phyloP scores from a whole-genome alignment of 495 filamentous ascomycete species.

The Trichoderma reesei region DNA sequence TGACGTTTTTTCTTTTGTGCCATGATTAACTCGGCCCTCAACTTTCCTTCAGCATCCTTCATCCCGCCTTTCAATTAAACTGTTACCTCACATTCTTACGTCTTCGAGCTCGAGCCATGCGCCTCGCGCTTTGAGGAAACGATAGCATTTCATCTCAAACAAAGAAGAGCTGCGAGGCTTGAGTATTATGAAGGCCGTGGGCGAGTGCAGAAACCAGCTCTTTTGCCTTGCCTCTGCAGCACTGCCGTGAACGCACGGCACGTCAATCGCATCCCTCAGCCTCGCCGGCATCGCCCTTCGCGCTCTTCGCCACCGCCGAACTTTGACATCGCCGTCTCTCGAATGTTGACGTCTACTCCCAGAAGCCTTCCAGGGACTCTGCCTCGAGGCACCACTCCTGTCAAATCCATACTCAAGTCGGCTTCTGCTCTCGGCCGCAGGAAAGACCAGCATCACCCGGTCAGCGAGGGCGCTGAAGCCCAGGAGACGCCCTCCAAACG shows the following conservation, averaged over 20 bases:
- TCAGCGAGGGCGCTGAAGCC: conserved; percentile 32
- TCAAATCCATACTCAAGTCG: conserved; percentile 37
- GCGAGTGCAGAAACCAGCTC: neutral
- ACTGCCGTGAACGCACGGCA: neutral
- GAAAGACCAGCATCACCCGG: conserved; percentile 27
- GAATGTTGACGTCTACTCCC: conserved; percentile 22
- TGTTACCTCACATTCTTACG: neutral
- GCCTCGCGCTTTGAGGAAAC: neutral
- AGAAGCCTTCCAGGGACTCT: conserved; percentile 17
- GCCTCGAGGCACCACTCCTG: conserved; percentile 18
- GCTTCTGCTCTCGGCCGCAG: conserved; percentile 28
- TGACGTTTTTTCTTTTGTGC: too few relatives aligned
- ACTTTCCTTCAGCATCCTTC: neutral
- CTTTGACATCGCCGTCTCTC: conserved; percentile 13
- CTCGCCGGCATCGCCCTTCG: too few relatives aligned
- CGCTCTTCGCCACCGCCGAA: neutral
- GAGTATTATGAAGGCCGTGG: neutral
- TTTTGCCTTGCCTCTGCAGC: neutral
- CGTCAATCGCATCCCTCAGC: neutral
- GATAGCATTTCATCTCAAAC: neutral
- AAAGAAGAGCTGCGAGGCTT: neutral
- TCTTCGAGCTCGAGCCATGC: neutral
- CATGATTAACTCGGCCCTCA: too few relatives aligned
- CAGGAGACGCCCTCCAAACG: conserved; percentile 49
- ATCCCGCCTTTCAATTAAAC: neutral